Percentiles rank a stretch among this genome's conserved stretches.
Conservation (phyloP, 2,329 filamentous ascomycete species). For the Stagonosporopsis cucurbitacearum region DNA sequence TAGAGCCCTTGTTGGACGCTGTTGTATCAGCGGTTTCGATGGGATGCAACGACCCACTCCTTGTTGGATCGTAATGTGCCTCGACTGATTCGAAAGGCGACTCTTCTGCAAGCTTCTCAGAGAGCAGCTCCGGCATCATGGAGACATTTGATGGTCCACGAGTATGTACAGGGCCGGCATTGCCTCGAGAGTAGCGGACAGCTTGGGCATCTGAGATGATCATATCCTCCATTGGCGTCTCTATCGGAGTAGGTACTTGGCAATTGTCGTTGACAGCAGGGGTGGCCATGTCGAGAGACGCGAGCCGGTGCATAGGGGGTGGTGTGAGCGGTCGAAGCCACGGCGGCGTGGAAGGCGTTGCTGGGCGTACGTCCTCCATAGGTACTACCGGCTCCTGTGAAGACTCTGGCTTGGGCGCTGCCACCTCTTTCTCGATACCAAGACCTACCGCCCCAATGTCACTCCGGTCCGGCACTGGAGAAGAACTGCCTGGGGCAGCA, state of each 20-base stretch:
- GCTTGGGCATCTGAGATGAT: conserved; percentile 58
- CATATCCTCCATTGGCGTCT: conserved; percentile 54
- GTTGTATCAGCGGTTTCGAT: conserved; percentile 42
- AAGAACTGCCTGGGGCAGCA: conserved; percentile 61
- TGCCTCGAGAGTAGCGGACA: conserved; percentile 57
- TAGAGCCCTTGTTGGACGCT: conserved; percentile 34
- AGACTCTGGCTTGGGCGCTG: conserved; percentile 56
- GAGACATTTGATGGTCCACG: conserved; percentile 60
- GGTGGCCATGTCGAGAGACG: conserved; percentile 24
- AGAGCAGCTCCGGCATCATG: conserved; percentile 58
- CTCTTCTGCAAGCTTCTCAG: conserved; percentile 47
- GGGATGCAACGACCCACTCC: conserved; percentile 44
- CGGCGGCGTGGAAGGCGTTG: conserved; percentile 42
- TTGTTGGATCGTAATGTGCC: conserved; percentile 35
- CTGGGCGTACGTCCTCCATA: conserved; percentile 57
- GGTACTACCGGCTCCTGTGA: conserved; percentile 53
- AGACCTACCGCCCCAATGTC: conserved; percentile 53
- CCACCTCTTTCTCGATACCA: conserved; percentile 64
- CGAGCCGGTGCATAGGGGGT: conserved; percentile 26
- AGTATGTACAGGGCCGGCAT: conserved; percentile 55
- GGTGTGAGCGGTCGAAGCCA: conserved; percentile 48
- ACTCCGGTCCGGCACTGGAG: conserved; percentile 66
- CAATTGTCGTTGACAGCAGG: conserved; percentile 30
- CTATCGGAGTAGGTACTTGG: conserved; percentile 47
- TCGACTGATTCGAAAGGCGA: conserved; percentile 53